Evolutionary conservation across 208 protist species (phyloP).

Genomic region (Zelonia costaricensis): DNA sequence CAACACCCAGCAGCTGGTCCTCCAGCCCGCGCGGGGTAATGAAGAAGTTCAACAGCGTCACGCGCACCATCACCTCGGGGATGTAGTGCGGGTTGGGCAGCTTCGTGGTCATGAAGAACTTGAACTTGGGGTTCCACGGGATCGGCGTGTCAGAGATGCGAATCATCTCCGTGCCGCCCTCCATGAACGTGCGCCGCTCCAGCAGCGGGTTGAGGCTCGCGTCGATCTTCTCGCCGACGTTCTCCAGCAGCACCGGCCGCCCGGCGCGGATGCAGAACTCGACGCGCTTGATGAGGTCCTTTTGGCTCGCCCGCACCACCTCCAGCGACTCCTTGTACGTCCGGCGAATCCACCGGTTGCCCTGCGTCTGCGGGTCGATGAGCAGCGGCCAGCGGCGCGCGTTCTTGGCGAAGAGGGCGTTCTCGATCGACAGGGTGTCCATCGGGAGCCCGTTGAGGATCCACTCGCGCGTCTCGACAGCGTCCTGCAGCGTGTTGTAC

Average conservation of each 20-base stretch:
- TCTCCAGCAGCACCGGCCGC: conserved; percentile 96
- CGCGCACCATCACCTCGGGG: conserved; percentile 97
- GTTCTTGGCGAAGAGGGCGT: conserved; percentile 96
- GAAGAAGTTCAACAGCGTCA: conserved; percentile 99
- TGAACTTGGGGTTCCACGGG: conserved; percentile 96
- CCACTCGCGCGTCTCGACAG: conserved; percentile 95
- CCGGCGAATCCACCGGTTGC: conserved; percentile 97
- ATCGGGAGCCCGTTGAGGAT: conserved; percentile 95
- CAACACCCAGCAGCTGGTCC: conserved; percentile 97
- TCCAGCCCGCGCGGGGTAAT: conserved; percentile 97
- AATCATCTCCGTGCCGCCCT: conserved; percentile 95
- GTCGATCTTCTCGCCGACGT: conserved; percentile 95
- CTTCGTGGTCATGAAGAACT: conserved; percentile 99
- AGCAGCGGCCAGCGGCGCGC: conserved; percentile 97
- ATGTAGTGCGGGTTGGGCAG: conserved; percentile 97
- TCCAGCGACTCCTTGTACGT: conserved; percentile 96
- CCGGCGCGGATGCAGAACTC: conserved; percentile 94
- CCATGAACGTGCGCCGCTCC: conserved; percentile 93
- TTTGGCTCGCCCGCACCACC: conserved; percentile 95
- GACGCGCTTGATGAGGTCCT: conserved; percentile 96
- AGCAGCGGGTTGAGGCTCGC: conserved; percentile 96
- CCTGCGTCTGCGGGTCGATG: conserved; percentile 99
- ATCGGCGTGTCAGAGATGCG: conserved; percentile 96
- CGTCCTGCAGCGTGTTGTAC: conserved; percentile 93
- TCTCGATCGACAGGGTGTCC: conserved; percentile 97